These are phyloP conservation scores for Striga asiatica DNA, from an alignment of 257 asterid genomes.

Conservation along the genomic window DNA sequence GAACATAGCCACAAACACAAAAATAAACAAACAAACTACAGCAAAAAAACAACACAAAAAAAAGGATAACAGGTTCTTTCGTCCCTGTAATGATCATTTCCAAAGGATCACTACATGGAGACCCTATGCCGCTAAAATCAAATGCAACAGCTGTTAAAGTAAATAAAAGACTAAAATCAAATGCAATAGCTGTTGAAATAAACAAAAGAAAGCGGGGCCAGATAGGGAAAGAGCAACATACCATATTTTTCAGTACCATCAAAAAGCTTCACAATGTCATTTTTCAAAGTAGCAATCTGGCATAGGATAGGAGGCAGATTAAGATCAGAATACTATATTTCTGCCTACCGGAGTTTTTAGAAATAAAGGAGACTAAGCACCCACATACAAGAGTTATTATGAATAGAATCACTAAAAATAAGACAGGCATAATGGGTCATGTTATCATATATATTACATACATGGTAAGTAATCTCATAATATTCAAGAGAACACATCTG, in stretches of 20 bases:
- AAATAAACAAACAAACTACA: too few relatives aligned
- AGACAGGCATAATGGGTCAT: conserved; percentile 3
- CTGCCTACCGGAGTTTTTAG: background rate
- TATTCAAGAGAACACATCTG: background rate
- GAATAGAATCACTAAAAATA: conserved; percentile 1
- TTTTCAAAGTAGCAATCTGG: conserved; percentile 62
- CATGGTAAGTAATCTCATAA: background rate
- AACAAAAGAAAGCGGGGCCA: background rate
- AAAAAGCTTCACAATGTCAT: conserved; percentile 72
- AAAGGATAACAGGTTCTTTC: background rate
- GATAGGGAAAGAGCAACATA: conserved; percentile 17
- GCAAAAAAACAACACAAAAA: too few relatives aligned
- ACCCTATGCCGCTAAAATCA: too few relatives aligned
- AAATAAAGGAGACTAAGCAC: background rate
- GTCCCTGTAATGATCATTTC: background rate
- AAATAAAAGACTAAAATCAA: too few relatives aligned
- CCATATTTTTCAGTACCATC: conserved; percentile 81
- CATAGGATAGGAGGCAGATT: conserved; percentile 18
- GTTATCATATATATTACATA: background rate
- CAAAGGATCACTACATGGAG: background rate
- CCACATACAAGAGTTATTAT: background rate
- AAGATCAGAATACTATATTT: conserved; percentile 14
- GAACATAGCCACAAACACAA: too few relatives aligned
- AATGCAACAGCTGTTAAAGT: too few relatives aligned
- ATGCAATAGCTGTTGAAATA: too few relatives aligned